phyloP scores from a whole-genome alignment of 1,284 basidiomycete genomes.

The Cerioporus squamosus region DNA sequence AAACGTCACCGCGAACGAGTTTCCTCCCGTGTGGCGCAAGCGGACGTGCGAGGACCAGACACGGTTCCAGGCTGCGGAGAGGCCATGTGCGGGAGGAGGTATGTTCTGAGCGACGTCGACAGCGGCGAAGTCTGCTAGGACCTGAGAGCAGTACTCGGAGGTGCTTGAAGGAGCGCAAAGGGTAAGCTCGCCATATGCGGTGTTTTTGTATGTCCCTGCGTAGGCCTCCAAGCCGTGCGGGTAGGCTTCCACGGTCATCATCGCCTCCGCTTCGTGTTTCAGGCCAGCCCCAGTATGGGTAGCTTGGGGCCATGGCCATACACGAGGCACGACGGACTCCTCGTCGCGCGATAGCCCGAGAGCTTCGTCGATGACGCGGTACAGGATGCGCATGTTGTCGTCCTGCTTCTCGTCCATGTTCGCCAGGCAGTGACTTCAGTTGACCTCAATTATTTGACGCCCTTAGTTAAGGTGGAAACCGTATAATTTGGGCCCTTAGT shows the following conservation, averaged over 20 bases:
- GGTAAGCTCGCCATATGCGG: constrained; percentile 40
- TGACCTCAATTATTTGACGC: no score
- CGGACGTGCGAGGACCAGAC: constrained; percentile 33
- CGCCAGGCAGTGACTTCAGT: no score
- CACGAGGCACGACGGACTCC: no score
- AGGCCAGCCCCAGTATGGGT: no score
- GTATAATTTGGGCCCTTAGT: no score
- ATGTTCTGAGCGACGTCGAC: background rate
- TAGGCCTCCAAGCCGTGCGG: background rate
- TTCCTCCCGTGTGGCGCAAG: constrained; percentile 17
- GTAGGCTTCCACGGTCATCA: background rate
- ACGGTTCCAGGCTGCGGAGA: constrained; percentile 29
- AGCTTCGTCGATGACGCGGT: constrained; percentile 21
- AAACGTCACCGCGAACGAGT: constrained; percentile 22
- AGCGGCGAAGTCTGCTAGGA: constrained; percentile 30
- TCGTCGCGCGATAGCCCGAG: constrained; percentile 4
- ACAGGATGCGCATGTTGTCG: constrained; percentile 32
- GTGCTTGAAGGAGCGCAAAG: constrained; percentile 36
- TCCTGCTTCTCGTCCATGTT: constrained; percentile 44
- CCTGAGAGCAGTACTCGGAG: constrained; percentile 30
- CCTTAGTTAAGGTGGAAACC: no score
- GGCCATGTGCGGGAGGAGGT: background rate
- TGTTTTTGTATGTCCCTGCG: constrained; percentile 38
- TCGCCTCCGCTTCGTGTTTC: no score
- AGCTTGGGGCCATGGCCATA: no score